Evolutionary conservation across 2,329 filamentous ascomycete genomes (phyloP).

Genomic region (Alternaria sp.): DNA sequence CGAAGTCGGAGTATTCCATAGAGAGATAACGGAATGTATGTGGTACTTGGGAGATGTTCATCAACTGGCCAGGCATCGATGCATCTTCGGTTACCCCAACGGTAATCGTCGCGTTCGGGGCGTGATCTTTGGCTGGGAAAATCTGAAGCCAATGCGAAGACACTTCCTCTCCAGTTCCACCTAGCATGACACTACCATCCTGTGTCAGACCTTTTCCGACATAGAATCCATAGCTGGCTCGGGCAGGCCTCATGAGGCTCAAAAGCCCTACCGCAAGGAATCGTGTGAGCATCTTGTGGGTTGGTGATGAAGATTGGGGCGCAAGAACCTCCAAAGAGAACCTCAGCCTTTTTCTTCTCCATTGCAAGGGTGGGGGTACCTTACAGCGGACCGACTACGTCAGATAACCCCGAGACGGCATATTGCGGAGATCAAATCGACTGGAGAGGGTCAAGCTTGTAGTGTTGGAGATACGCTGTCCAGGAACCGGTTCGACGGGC

Average conservation of each 20-base stretch:
- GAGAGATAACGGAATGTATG: conserved; percentile 49
- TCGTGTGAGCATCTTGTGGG: conserved; percentile 11
- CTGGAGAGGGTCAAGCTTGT: conserved; percentile 3
- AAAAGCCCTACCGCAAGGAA: conserved; percentile 14
- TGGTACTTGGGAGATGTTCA: conserved; percentile 46
- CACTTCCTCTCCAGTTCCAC: conserved; percentile 59
- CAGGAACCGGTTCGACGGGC: conserved; percentile 7
- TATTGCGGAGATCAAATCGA: conserved; percentile 1
- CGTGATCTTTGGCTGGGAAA: conserved; percentile 54
- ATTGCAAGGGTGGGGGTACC: conserved; percentile 3
- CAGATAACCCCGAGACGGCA: background rate
- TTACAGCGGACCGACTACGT: conserved; percentile 7
- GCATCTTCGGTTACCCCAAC: conserved; percentile 55
- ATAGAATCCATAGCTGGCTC: conserved; percentile 60
- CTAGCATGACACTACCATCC: conserved; percentile 55
- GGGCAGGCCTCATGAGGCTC: conserved; percentile 16
- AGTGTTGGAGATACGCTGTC: conserved; percentile 7
- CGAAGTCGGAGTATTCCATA: conserved; percentile 52
- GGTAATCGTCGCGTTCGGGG: conserved; percentile 53
- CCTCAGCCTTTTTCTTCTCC: background rate
- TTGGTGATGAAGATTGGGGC: background rate
- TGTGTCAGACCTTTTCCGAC: conserved; percentile 57
- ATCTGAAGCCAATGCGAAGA: conserved; percentile 59
- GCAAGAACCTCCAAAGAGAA: background rate
- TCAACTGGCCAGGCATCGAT: conserved; percentile 45